A percentile compares a stretch with the other conserved stretches of the same genome.
These are phyloP conservation scores for Thelephora aurantiotincta DNA, from an alignment of 768 basidiomycete genomes.

Conservation along the genomic window DNA sequence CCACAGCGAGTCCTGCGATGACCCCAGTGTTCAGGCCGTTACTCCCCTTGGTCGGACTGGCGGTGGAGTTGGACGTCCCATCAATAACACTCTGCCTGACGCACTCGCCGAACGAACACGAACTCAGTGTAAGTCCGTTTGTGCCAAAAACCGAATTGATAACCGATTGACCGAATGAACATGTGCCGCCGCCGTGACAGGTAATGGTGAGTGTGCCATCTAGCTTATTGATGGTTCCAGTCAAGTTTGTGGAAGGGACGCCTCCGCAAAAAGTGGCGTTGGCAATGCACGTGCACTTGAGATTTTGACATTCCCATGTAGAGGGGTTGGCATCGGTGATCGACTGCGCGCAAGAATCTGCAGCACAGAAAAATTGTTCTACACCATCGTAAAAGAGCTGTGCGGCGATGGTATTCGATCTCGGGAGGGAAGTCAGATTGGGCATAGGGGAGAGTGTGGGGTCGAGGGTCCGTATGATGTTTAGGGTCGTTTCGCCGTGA, in stretches of 20 bases:
- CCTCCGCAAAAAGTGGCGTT: constrained; percentile 68
- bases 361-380: constrained; percentile 81
- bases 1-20: constrained; percentile 80
- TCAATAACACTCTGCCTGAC: constrained; percentile 72
- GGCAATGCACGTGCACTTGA: constrained; percentile 60
- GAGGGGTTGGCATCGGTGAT: constrained; percentile 25
- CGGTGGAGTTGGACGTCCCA: constrained; percentile 23
- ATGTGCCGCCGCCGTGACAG: constrained; percentile 45
- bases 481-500: constrained; percentile 57
- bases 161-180: constrained; percentile 62
- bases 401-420: constrained; percentile 37
- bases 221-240: constrained; percentile 49
- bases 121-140: constrained; percentile 53
- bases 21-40: constrained; percentile 58
- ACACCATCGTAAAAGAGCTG: constrained; percentile 70
- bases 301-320: constrained; percentile 58
- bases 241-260: constrained; percentile 30
- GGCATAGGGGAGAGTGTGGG: constrained; percentile 55
- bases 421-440: constrained; percentile 44
- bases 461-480: constrained; percentile 66
- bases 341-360: constrained; percentile 55
- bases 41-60: constrained; percentile 9
- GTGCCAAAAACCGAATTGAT: constrained; percentile 62
- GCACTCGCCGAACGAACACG: constrained; percentile 83
- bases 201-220: constrained; percentile 50